Evolutionary conservation across 192 early-diverging fungal genomes (phyloP).

Genomic region (Paraglomus brasilianum): DNA sequence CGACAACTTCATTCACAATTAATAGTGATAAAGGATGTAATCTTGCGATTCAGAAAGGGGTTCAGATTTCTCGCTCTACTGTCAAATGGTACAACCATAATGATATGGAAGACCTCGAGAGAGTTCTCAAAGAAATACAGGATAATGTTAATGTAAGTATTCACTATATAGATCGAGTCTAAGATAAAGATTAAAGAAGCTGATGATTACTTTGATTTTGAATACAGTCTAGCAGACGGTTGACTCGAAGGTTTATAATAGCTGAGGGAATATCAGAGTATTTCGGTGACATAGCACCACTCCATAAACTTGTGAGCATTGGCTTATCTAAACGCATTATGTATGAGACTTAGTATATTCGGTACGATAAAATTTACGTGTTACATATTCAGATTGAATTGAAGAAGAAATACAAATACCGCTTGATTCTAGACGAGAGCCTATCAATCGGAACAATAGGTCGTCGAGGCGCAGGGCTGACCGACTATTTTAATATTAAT

Average conservation of each 20-base stretch:
- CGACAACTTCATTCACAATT: constrained; percentile 18
- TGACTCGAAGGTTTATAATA: constrained; percentile 92
- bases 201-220: constrained; percentile 6
- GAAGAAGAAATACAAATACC: constrained; percentile 95
- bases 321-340: not conserved
- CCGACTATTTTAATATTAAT: constrained; percentile 76
- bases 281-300: constrained; percentile 81
- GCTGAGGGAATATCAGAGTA: constrained; percentile 90
- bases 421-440: constrained; percentile 92
- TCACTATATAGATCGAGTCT: too few species aligned
- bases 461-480: constrained; percentile 81
- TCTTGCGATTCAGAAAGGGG: constrained; percentile 88
- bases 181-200: constrained; percentile 12
- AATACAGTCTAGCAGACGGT: constrained; percentile 49
- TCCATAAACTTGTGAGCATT: constrained; percentile 64
- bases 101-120: constrained; percentile 93
- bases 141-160: constrained; percentile 56
- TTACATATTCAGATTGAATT: constrained; percentile 60
- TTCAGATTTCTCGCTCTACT: constrained; percentile 85
- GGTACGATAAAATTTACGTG: not conserved
- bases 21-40: constrained; percentile 83
- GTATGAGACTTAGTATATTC: too few species aligned
- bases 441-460: constrained; percentile 88
- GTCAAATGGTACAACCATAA: constrained; percentile 95
- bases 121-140: constrained; percentile 74